Percentiles rank a stretch among this genome's conserved stretches.
Evolutionary conservation across 2,329 filamentous ascomycete species (phyloP).

Genomic region (Pseudonectria foliicola): DNA sequence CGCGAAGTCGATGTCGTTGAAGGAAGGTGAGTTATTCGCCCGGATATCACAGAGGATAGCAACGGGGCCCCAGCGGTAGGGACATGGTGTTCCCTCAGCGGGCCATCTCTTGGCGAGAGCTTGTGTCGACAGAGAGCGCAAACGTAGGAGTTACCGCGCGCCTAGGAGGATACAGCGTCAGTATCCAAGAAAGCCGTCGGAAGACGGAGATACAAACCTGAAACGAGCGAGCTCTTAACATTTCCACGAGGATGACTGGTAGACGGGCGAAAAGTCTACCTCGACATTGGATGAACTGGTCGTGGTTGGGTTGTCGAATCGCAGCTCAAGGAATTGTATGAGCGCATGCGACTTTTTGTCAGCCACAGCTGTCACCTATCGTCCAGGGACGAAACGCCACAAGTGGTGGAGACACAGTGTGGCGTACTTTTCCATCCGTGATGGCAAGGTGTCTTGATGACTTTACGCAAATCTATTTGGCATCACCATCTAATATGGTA

Average conservation of each 20-base stretch:
- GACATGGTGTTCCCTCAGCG: constrained; percentile 9
- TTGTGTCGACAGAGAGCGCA: constrained; percentile 33
- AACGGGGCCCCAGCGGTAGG: constrained; percentile 8
- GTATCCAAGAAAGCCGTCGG: background rate
- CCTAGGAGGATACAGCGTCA: constrained; percentile 18
- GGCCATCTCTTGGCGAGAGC: constrained; percentile 15
- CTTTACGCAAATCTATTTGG: background rate
- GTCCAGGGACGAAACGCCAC: constrained; percentile 19
- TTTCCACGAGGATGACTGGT: constrained; percentile 22
- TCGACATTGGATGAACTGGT: constrained; percentile 13
- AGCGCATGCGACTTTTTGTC: constrained; percentile 12
- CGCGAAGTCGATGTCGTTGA: constrained; percentile 10
- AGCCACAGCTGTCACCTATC: constrained; percentile 11
- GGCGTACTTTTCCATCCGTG: constrained; percentile 1
- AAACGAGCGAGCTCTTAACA: constrained; percentile 37
- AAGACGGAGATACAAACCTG: constrained; percentile 25
- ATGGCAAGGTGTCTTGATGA: too few species aligned
- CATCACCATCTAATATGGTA: too few species aligned
- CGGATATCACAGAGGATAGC: constrained; percentile 2
- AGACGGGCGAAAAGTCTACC: constrained; percentile 11
- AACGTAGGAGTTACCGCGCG: constrained; percentile 32
- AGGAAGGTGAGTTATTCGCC: constrained; percentile 1
- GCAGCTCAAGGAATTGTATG: too few species aligned
- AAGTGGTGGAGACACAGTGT: background rate
- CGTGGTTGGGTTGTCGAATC: constrained; percentile 1